These are phyloP conservation scores for Rhinocladiella mackenziei DNA, from an alignment of 2,329 filamentous ascomycete genomes.

Conservation along the genomic window DNA sequence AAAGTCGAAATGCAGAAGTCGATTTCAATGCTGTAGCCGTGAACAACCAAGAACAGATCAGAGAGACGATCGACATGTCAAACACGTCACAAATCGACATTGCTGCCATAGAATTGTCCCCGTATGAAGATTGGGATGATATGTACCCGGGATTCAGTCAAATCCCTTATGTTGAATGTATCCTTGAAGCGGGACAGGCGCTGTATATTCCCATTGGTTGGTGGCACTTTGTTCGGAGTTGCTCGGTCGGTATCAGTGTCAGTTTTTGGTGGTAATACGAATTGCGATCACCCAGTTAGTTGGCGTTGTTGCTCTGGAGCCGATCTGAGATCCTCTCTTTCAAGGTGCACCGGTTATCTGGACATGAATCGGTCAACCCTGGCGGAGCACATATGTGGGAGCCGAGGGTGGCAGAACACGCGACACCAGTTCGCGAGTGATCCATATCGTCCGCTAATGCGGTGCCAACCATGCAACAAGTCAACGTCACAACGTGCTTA, in stretches of 20 bases:
- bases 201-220: slow-evolving; percentile 89
- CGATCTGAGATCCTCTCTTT: too few species aligned
- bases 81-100: slow-evolving; percentile 84
- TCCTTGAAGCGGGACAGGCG: slow-evolving; percentile 76
- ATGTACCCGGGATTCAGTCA: slow-evolving; percentile 54
- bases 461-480: too few species aligned
- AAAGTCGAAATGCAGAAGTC: slow-evolving; percentile 2
- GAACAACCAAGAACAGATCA: slow-evolving; percentile 49
- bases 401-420: too few species aligned
- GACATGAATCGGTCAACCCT: too few species aligned
- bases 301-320: too few species aligned
- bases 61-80: slow-evolving; percentile 73
- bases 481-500: too few species aligned
- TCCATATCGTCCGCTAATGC: too few species aligned
- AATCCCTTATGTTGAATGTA: slow-evolving; percentile 66
- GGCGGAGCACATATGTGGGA: too few species aligned
- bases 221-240: slow-evolving; percentile 93
- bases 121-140: slow-evolving; percentile 42
- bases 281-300: too few species aligned
- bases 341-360: too few species aligned
- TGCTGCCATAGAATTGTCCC: slow-evolving; percentile 59
- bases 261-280: slow-evolving; percentile 79
- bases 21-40: slow-evolving; percentile 8
- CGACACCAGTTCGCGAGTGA: too few species aligned
- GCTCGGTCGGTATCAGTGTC: slow-evolving; percentile 86